phyloP scores from a whole-genome alignment of 805 yeast genomes.

The Lachancea waltii region DNA sequence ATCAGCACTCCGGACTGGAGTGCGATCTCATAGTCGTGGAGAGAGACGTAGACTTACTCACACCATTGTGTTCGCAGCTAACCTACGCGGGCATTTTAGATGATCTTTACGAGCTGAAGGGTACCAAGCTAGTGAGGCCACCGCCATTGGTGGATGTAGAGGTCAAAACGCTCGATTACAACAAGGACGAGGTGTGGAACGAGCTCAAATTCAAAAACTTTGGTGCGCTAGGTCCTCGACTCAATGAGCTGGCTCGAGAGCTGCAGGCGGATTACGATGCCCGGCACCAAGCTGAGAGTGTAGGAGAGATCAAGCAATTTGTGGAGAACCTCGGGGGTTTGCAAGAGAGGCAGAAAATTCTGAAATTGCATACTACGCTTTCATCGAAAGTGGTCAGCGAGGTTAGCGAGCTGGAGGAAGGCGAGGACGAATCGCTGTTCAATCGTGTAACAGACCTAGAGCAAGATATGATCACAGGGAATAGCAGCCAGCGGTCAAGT shows the following conservation, averaged over 20 bases:
- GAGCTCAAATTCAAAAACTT: conserved; percentile 63
- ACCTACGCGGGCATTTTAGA: conserved; percentile 79
- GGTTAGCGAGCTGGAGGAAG: conserved; percentile 33
- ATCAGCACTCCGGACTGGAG: conserved; percentile 40
- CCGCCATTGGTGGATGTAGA: conserved; percentile 23
- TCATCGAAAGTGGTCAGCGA: conserved; percentile 56
- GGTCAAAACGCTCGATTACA: conserved; percentile 12
- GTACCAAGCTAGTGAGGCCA: conserved; percentile 4
- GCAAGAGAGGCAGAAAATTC: conserved; percentile 58
- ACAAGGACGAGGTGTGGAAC: conserved; percentile 29
- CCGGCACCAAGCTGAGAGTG: conserved; percentile 49
- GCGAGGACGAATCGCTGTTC: conserved; percentile 26
- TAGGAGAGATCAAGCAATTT: conserved; percentile 60
- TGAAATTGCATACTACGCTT: conserved; percentile 67
- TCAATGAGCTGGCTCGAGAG: conserved; percentile 64
- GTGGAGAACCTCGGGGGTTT: conserved; percentile 64
- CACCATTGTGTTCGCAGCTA: conserved; percentile 68
- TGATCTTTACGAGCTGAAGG: conserved; percentile 49
- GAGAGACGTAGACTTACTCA: conserved; percentile 64
- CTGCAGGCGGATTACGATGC: conserved; percentile 64
- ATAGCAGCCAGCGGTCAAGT: conserved; percentile 37
- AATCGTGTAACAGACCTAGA: conserved; percentile 52
- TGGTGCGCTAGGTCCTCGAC: conserved; percentile 65
- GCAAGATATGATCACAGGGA: conserved; percentile 60
- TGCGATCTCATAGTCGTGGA: conserved; percentile 75